Percentiles rank a stretch among this genome's conserved stretches.
Conservation (phyloP, 2,329 filamentous ascomycete genomes). For the Arthrobotrys sinensis region DNA sequence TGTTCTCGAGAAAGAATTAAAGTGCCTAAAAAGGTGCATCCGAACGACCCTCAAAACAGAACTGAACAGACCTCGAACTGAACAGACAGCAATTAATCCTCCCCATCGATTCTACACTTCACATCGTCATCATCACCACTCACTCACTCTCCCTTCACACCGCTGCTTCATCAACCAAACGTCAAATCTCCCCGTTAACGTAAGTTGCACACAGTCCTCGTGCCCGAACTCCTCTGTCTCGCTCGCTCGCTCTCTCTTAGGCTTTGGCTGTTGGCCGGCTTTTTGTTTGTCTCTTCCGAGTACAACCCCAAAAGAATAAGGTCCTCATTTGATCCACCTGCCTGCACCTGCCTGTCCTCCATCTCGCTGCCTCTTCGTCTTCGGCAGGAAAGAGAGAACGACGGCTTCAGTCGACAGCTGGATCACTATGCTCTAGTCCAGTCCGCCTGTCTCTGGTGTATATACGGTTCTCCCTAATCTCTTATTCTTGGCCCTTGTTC, state of each 20-base stretch:
- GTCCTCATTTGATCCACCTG: conserved; percentile 53
- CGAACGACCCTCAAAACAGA: conserved; percentile 38
- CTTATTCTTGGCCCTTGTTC: background rate
- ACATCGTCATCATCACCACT: background rate
- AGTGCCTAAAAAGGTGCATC: conserved; percentile 31
- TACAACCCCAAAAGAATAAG: conserved; percentile 36
- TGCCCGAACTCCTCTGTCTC: background rate
- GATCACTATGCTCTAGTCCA: background rate
- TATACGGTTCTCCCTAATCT: background rate
- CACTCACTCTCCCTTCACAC: background rate
- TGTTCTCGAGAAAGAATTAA: conserved; percentile 29
- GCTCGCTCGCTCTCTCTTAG: no score
- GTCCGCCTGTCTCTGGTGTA: background rate
- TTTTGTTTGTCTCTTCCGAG: conserved; percentile 61
- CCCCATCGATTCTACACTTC: background rate
- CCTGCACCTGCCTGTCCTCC: conserved; percentile 19
- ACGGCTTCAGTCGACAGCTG: background rate
- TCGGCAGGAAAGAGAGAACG: conserved; percentile 23
- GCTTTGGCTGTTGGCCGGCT: conserved; percentile 25
- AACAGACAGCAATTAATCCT: background rate
- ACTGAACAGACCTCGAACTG: background rate
- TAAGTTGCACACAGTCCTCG: background rate
- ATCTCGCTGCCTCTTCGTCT: conserved; percentile 9
- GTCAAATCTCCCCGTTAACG: no score
- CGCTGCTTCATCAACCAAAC: no score